Conservation (phyloP, 768 basidiomycete genomes). For the Cyathus striatus region DNA sequence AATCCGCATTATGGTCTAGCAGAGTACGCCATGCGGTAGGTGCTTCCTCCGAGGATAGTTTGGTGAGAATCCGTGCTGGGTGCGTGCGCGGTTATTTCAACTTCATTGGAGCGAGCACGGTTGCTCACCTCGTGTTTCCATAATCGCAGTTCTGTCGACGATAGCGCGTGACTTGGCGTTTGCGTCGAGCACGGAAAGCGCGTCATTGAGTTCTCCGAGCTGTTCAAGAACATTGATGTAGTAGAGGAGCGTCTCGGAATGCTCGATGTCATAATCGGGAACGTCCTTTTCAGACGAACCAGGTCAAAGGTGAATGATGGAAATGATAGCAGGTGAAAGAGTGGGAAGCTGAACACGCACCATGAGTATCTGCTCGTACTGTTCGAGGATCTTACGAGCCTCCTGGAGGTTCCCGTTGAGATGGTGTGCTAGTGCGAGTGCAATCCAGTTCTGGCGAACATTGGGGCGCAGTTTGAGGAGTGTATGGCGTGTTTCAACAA, state of each 20-base stretch:
- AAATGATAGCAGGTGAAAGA: neutral
- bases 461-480: constrained; percentile 79
- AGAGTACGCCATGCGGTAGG: constrained; percentile 77
- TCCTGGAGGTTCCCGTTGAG: constrained; percentile 70
- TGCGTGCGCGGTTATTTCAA: too few species aligned
- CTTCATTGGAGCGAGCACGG: neutral
- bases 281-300: constrained; percentile 46
- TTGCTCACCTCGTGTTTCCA: constrained; percentile 59
- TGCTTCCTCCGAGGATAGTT: constrained; percentile 62
- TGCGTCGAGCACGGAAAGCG: constrained; percentile 57
- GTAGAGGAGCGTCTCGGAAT: constrained; percentile 79
- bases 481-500: constrained; percentile 78
- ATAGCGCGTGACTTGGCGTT: constrained; percentile 61
- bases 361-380: constrained; percentile 69
- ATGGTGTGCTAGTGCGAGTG: constrained; percentile 83
- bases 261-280: constrained; percentile 74
- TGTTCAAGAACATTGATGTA: constrained; percentile 73
- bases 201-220: constrained; percentile 54
- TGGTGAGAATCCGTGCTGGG: constrained; percentile 74
- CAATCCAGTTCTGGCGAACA: constrained; percentile 86
- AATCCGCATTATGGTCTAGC: constrained; percentile 83
- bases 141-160: constrained; percentile 65
- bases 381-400: constrained; percentile 67
- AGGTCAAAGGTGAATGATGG: neutral
- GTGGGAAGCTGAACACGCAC: constrained; percentile 26